These are phyloP conservation scores for Annulohypoxylon nitens DNA, from an alignment of 495 filamentous ascomycete species.

Conservation along the genomic window DNA sequence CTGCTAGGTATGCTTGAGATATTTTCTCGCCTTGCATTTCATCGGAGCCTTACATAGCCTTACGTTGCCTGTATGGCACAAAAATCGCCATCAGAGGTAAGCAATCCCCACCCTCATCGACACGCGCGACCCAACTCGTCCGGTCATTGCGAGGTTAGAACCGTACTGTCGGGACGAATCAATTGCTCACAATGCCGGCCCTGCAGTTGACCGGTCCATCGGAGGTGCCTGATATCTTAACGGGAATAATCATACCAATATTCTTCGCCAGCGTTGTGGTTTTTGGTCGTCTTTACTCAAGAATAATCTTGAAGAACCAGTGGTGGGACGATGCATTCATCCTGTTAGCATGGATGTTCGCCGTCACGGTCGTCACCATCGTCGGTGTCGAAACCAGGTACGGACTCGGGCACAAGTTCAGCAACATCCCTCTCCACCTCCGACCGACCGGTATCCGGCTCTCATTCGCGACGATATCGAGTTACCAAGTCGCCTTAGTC, in stretches of 20 bases:
- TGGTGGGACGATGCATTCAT: slow-evolving; percentile 46
- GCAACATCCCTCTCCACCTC: slow-evolving; percentile 39
- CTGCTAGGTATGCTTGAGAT: slow-evolving; percentile 4
- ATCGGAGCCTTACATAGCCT: slow-evolving; percentile 2
- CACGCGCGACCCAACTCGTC: neutral
- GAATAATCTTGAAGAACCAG: slow-evolving; percentile 38
- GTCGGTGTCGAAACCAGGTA: slow-evolving; percentile 42
- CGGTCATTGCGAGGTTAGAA: slow-evolving; percentile 10
- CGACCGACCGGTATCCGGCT: slow-evolving; percentile 43
- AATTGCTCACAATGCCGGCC: slow-evolving; percentile 12
- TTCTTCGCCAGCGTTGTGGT: slow-evolving; percentile 41
- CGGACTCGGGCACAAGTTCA: slow-evolving; percentile 42
- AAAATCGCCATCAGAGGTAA: slow-evolving; percentile 30
- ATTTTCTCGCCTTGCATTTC: slow-evolving; percentile 15
- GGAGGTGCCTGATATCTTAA: slow-evolving; percentile 39
- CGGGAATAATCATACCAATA: slow-evolving; percentile 42
- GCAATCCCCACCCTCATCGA: slow-evolving; percentile 28
- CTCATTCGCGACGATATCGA: slow-evolving; percentile 39
- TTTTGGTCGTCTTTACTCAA: slow-evolving; percentile 42
- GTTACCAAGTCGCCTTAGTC: slow-evolving; percentile 56
- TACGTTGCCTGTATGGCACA: slow-evolving; percentile 31
- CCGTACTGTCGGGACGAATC: slow-evolving; percentile 28
- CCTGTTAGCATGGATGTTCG: slow-evolving; percentile 43
- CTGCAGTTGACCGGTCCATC: slow-evolving; percentile 38
- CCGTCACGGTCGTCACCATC: slow-evolving; percentile 40